Evolutionary conservation across 1,284 basidiomycete species (phyloP).

Genomic region (Puccinia horiana): DNA sequence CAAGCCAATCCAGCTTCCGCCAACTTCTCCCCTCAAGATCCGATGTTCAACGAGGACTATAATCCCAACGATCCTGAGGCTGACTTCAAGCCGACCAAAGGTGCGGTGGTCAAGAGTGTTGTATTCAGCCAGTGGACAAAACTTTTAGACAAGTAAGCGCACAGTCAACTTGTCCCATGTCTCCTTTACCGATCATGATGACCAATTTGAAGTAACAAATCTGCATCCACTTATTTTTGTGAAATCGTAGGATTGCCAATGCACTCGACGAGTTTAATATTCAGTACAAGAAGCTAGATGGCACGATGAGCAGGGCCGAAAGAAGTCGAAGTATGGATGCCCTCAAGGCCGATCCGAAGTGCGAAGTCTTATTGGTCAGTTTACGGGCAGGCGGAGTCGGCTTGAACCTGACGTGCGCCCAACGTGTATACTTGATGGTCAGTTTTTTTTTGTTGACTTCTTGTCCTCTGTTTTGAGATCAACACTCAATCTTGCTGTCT

Average conservation of each 20-base stretch:
- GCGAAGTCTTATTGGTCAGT: slow-evolving; percentile 85
- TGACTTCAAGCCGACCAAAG: not conserved
- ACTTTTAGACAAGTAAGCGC: slow-evolving; percentile 55
- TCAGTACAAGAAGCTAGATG: slow-evolving; percentile 83
- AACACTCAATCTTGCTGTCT: slow-evolving; percentile 26
- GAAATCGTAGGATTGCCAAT: slow-evolving; percentile 68
- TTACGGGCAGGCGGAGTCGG: slow-evolving; percentile 94
- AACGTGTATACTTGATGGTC: slow-evolving; percentile 56
- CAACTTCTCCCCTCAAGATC: slow-evolving; percentile 79
- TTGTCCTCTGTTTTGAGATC: not conserved
- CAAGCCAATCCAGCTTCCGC: slow-evolving; percentile 74
- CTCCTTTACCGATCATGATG: not conserved
- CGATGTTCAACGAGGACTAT: slow-evolving; percentile 69
- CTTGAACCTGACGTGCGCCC: slow-evolving; percentile 57
- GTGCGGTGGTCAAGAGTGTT: slow-evolving; percentile 56
- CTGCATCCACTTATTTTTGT: not conserved
- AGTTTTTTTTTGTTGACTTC: not conserved
- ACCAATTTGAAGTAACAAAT: no score
- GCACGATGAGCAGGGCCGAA: slow-evolving; percentile 84
- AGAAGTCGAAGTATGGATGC: slow-evolving; percentile 73
- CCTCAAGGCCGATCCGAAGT: slow-evolving; percentile 74
- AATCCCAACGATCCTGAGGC: slow-evolving; percentile 33
- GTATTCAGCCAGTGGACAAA: slow-evolving; percentile 61
- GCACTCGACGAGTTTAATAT: slow-evolving; percentile 74
- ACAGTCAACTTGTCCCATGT: not conserved